phyloP scores from a whole-genome alignment of 78 protist species.

The Emiliania huxleyi region DNA sequence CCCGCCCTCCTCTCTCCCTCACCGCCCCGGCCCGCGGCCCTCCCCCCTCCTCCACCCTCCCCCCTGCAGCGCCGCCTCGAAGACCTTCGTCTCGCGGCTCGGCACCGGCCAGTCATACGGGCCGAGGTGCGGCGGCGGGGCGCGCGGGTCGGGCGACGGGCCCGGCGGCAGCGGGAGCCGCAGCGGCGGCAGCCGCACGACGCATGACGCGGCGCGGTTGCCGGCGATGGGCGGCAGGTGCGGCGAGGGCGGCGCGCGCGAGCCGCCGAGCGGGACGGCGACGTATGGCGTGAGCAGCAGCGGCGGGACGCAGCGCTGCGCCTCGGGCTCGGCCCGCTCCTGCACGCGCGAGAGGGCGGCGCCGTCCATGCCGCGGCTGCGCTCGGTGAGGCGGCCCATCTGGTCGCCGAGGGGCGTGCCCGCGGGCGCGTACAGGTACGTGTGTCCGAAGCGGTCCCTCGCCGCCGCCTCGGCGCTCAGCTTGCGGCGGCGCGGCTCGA shows the following conservation, averaged over 20 bases:
- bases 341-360: not conserved
- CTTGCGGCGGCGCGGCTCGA: slow-evolving; percentile 26
- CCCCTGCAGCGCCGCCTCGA: not conserved
- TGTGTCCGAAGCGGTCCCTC: not conserved
- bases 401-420: not conserved
- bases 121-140: not conserved
- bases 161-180: not conserved
- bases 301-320: not conserved
- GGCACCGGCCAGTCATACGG: not conserved
- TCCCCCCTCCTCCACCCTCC: not conserved
- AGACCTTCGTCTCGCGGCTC: not conserved
- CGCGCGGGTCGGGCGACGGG: not conserved
- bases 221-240: not conserved
- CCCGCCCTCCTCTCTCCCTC: not conserved
- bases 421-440: not conserved
- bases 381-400: not conserved
- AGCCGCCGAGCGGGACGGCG: not conserved
- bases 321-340: not conserved
- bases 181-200: not conserved
- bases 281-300: not conserved
- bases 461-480: slow-evolving; percentile 47
- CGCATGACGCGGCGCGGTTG: not conserved
- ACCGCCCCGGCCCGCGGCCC: not conserved
- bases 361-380: not conserved
- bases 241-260: not conserved